Conservation (phyloP, 768 basidiomycete species). For the Mycena latifolia region DNA sequence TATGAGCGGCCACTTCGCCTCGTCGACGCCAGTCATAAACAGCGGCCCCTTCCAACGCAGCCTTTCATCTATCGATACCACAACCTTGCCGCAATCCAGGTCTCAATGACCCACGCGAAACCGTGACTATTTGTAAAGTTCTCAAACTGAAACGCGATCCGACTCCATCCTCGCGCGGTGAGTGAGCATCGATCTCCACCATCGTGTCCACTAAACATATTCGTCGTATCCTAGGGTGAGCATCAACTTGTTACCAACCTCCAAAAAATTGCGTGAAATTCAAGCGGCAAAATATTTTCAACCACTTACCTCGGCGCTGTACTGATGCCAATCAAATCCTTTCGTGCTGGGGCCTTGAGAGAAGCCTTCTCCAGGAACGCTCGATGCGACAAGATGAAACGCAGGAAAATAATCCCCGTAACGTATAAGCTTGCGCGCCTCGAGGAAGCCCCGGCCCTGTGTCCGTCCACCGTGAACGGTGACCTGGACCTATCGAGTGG, state of each 20-base stretch:
- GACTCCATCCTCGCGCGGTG: no score
- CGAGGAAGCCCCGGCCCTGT: slow-evolving; percentile 74
- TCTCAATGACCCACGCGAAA: no score
- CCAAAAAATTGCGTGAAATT: background rate
- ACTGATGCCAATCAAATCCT: slow-evolving; percentile 62
- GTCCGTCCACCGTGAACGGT: background rate
- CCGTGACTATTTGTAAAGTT: no score
- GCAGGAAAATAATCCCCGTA: slow-evolving; percentile 56
- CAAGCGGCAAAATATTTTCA: background rate
- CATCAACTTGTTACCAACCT: slow-evolving; percentile 15
- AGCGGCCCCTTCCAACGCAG: no score
- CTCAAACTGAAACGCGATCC: no score
- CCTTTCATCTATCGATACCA: no score
- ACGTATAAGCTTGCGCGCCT: slow-evolving; percentile 68
- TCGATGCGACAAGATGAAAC: slow-evolving; percentile 73
- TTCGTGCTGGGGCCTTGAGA: slow-evolving; percentile 65
- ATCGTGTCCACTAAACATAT: no score
- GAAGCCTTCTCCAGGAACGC: slow-evolving; percentile 73
- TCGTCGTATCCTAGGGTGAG: slow-evolving; percentile 17
- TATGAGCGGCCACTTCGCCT: no score
- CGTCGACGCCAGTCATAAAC: no score
- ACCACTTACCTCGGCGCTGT: slow-evolving; percentile 56
- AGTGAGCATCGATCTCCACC: no score
- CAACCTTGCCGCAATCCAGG: no score
- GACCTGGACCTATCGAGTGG: no score